Evolutionary conservation across 1,139 yeast genomes (phyloP).

Genomic region (Suzukiozyma palmioleophila): DNA sequence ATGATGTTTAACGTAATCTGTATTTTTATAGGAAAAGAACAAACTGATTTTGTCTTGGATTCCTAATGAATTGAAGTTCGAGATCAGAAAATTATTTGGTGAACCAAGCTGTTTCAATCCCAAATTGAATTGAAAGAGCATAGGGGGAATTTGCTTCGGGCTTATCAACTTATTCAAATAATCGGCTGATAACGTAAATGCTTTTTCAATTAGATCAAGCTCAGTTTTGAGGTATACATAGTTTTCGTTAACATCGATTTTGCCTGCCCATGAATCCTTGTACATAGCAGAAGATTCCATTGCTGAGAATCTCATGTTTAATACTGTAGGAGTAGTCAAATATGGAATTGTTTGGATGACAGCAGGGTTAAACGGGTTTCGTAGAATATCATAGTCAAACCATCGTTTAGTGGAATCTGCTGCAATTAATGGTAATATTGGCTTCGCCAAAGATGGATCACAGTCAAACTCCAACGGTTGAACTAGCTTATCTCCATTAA

Average conservation of each 20-base stretch:
- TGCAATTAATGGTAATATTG: constrained; percentile 57
- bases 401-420: constrained; percentile 51
- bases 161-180: constrained; percentile 23
- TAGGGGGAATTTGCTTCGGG: constrained; percentile 12
- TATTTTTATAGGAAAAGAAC: constrained; percentile 2
- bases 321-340: constrained; percentile 45
- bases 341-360: constrained; percentile 55
- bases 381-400: constrained; percentile 28
- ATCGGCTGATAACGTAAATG: constrained; percentile 29
- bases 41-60: neutral
- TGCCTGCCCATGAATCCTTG: constrained; percentile 44
- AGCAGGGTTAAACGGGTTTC: constrained; percentile 14
- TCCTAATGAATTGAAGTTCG: neutral
- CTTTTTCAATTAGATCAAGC: constrained; percentile 25
- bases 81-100: neutral
- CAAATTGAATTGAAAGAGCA: constrained; percentile 4
- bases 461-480: constrained; percentile 28
- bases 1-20: neutral
- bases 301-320: constrained; percentile 39
- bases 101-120: constrained; percentile 5
- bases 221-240: constrained; percentile 43
- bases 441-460: constrained; percentile 32
- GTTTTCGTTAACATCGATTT: constrained; percentile 47
- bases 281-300: constrained; percentile 24
- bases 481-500: constrained; percentile 14